Base-by-base conservation (phyloP, 352 stramenopile genomes). In the Nothophytophthora sp. region DNA sequence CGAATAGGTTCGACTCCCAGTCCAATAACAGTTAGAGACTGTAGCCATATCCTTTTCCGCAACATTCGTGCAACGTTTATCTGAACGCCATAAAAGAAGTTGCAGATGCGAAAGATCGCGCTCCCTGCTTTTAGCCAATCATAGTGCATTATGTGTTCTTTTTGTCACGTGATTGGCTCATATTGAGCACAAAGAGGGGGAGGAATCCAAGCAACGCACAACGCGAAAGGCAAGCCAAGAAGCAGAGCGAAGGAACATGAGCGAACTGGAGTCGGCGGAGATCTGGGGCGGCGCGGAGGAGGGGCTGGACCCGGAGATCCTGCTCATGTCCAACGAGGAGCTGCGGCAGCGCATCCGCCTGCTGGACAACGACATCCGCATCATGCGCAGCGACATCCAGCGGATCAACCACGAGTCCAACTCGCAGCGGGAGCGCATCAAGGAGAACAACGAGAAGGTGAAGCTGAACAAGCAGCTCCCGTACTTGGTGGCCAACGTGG, bases 381-480 rank as follows among this genome's bases (percentile, higher is more conserved):
- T 99, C 63, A 99, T 99, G 94, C 90, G 93, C 37, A 97, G 81
- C 33, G 95, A 99, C 68, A 96, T 98, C 52, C 91, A 98, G 62
- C 84, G 94, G 47, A 98, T 99, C 52, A 96, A 96, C 53, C 95
- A 99, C 76, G 96, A 99, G 68, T 95, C 80, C 55, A 88, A 95
- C 44, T 88, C 80, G 50, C 96, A 99, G 64, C 77, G 73, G 15
- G 94, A 98, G 45, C 81, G 92, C 15, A 99, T 99, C 71, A 98
- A 97, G 58, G 96, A 99, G 63, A 99, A 99, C 76, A 97, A 98
- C 72, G 97, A 99, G 67, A 99, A 99, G 67, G 95, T 99, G 55
- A 99, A 99, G 75, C 72, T 99, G 22, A 99, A 99, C 79, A 99
- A 99, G 67, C 95, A 99, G 73, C 69, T 99, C 40, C 97, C 97